Conservation (phyloP, 345 rosid species). For the Pistacia vera region DNA sequence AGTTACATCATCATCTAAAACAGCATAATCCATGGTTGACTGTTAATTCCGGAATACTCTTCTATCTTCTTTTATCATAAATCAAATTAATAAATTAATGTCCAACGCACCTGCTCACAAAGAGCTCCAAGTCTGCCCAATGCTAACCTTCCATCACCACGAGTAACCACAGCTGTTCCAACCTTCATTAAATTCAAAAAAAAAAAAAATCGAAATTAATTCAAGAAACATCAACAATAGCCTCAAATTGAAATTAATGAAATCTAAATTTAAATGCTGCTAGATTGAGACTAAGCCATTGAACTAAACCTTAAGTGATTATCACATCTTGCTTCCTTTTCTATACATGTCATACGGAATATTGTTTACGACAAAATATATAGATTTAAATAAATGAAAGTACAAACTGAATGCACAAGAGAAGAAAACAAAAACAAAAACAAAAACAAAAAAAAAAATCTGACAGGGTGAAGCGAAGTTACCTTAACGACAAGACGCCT, state of each 20-base stretch:
- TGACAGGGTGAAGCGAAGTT: not conserved
- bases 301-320: no score
- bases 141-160: conserved; percentile 58
- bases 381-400: no score
- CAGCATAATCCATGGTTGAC: not conserved
- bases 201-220: not conserved
- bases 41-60: not conserved
- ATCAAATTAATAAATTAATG: not conserved
- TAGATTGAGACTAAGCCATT: not conserved
- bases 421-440: no score
- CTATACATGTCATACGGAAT: no score
- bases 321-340: no score
- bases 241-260: not conserved
- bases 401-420: no score
- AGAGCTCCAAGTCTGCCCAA: conserved; percentile 61
- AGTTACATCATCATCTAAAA: conserved; percentile 7
- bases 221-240: not conserved
- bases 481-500: conserved; percentile 51
- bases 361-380: no score
- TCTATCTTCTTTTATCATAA: not conserved
- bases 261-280: not conserved
- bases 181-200: conserved; percentile 32
- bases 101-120: conserved; percentile 54
- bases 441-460: not conserved
- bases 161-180: conserved; percentile 70